phyloP scores from a whole-genome alignment of 73 alveolate species.

The Paramecium sonneborni region DNA sequence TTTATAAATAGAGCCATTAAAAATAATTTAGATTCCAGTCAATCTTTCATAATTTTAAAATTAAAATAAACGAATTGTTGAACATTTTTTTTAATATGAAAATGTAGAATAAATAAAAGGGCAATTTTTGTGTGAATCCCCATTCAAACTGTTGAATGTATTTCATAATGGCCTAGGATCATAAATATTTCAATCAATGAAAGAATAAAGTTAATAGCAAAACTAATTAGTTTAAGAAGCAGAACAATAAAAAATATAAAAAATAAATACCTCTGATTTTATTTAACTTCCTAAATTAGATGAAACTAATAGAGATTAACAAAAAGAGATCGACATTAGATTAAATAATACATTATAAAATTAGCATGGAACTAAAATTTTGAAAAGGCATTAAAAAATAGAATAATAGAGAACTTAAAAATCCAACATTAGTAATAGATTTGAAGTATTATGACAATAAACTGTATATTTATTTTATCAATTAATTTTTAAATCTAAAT shows the following conservation, averaged over 20 bases:
- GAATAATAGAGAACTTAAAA: not conserved
- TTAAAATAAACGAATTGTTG: not conserved
- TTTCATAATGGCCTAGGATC: conserved; percentile 7
- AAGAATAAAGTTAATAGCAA: not conserved
- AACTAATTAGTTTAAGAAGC: not conserved
- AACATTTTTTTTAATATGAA: not conserved
- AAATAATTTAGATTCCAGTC: not conserved
- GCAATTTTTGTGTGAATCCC: not conserved
- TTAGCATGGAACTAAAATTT: not conserved
- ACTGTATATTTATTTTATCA: not conserved
- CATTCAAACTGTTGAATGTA: not conserved
- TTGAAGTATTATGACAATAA: not conserved
- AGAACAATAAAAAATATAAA: not conserved
- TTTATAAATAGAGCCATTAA: not conserved
- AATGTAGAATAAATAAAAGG: not conserved
- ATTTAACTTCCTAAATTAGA: conserved; percentile 22
- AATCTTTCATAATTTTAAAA: not conserved
- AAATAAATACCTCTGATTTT: not conserved
- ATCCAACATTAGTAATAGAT: not conserved
- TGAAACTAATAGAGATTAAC: not conserved
- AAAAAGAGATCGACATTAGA: not conserved
- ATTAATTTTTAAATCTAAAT: not conserved
- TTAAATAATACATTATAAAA: not conserved
- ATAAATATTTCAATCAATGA: conserved; percentile 13
- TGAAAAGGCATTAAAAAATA: conserved; percentile 20